Base-by-base conservation (phyloP, 345 rosid species). In the Citrus trifoliata region DNA sequence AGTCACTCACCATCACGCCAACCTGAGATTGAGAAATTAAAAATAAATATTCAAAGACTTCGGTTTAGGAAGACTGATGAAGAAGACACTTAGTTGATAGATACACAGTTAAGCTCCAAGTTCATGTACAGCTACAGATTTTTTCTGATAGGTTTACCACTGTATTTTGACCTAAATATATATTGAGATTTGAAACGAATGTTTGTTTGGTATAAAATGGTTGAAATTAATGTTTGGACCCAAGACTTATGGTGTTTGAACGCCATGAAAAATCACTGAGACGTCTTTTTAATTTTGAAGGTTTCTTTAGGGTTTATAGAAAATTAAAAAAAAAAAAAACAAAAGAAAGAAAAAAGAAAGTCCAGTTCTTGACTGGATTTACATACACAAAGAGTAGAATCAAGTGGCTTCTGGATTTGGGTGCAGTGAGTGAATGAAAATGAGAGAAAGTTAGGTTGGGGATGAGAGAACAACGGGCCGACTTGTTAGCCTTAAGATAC, bases 381-480 rank as follows among this genome's bases (percentile, higher is more conserved):
- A 25, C 12, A 19, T 69, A 13, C 28, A 74, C 37, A 28, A 69
- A 48, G 8, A 71, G 78, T 59, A 63, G 58, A 81, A 67, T 75
- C 77, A 70, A 75, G 78, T 79, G 78, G 77, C 71, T 78, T 80
- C 35, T 80, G 79, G 79, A 66, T 51, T 71, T 81, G 51, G 61
- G 71, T 75, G 81, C 65, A 80, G 53, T 32, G 35, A 27, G 64
- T 46, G 51, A 48, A 14, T 61, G 30, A 76, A 55, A 67, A 58
- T 28, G 86, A 76, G 70, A 69, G 71, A 81, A 58, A 64, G 83
- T 75, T 75, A 75, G 88, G 88, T 73, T 83, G 85, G 71, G 12
- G 80, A 82, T 73, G 88, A 87, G 90, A 86, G 87, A 88, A 88
- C 90, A 88, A 60, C 76, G 85, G 76, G 80, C 89, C 92, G 92